phyloP scores from a whole-genome alignment of 176 grass and related monocot genomes.

The Aegilops tauschii region DNA sequence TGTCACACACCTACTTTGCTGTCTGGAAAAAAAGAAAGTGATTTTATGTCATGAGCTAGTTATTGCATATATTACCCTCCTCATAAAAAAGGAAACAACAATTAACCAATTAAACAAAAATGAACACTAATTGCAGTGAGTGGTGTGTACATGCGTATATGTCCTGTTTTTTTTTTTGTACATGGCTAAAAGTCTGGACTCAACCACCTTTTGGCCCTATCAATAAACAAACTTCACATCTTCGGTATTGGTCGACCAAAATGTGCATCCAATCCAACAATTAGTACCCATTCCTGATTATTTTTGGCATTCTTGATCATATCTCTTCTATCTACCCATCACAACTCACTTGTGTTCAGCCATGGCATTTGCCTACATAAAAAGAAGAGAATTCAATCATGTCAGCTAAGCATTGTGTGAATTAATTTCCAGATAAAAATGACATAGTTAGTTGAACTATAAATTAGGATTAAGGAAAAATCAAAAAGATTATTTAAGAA shows the following conservation, averaged over 20 bases:
- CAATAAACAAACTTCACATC: conserved; percentile 46
- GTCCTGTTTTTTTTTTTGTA: conserved; percentile 19
- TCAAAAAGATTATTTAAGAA: background rate
- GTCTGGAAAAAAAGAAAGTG: background rate
- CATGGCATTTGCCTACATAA: conserved; percentile 60
- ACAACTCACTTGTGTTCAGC: conserved; percentile 39
- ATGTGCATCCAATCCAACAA: conserved; percentile 30
- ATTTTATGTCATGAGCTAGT: conserved; percentile 30
- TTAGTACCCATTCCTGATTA: background rate
- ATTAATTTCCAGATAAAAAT: background rate
- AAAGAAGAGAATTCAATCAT: background rate
- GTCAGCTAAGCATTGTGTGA: background rate
- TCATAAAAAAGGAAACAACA: background rate
- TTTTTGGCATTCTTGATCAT: background rate
- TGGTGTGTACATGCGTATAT: conserved; percentile 29
- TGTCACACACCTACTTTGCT: background rate
- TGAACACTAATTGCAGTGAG: conserved; percentile 27
- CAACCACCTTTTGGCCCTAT: conserved; percentile 3
- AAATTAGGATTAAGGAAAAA: too few relatives aligned
- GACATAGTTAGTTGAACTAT: too few relatives aligned
- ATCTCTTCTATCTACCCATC: background rate
- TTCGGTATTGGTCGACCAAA: background rate
- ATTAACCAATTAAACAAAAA: background rate
- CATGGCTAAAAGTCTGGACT: conserved; percentile 24
- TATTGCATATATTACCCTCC: conserved; percentile 26